Base-by-base conservation (phyloP, 2,329 filamentous ascomycete species). In the Chrysoporthe cubensis region DNA sequence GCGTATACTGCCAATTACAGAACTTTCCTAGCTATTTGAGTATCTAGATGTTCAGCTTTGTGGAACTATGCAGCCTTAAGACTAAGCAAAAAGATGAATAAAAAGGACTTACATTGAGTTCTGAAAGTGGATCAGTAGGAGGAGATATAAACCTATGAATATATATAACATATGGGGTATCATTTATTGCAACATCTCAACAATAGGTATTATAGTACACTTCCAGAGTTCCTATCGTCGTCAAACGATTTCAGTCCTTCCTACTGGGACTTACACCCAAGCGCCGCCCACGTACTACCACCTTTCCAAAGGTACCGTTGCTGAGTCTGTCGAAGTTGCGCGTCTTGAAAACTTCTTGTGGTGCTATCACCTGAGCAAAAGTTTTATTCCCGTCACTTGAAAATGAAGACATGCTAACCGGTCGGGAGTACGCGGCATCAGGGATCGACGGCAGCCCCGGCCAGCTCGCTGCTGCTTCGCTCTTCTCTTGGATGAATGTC, bases 291-390 rank as follows among this genome's bases (percentile, higher is more conserved):
- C 32, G 34, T 14, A 59, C 57, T n/a, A 43, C 7, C 57, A 59
- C 57, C 57, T 40, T 42, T 43, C 65, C 65, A 42, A 66, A 66
- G 9, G 65, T 66, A 44, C 65, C 65, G 5, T 66, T 42, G 52
- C 65, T 66, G 11, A 66, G 65, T 52, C 65, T 66, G 60, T 66
- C 65, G 43, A 66, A 66, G 16, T 52, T 66, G n/a, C 21, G 21
- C 4, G 48, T 48, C 52, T 66, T 64, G 32, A 60, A 59, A 18
- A 52, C 52, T 52, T 52, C 32, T 21, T 52, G 34, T 21, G 32
- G 48, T 14, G 50, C n/a, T 16, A 16, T 14, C 42, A 26, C 32
- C 16, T 57, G 42, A 44, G 56, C 65, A 32, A 50, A 64, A 8
- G 40, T 54, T 60, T 58, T 64, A 43, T 32, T 34, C 4, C 56